Conservation (phyloP, 2,329 filamentous ascomycete species). For the Colletotrichum salicis region DNA sequence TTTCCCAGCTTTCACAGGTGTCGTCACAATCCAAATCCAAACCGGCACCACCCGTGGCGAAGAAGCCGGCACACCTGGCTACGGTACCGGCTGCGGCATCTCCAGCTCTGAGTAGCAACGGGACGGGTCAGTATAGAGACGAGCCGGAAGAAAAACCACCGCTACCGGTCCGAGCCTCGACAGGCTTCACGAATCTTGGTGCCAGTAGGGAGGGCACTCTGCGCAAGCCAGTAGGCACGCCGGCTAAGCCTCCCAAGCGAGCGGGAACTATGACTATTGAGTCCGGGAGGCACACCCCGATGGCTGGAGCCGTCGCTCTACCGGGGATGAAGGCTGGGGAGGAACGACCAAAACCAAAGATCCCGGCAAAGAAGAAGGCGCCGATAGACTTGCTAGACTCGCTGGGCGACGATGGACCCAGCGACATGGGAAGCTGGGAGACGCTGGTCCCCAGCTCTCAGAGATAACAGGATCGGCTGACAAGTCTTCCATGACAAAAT, state of each 20-base stretch:
- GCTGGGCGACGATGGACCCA: constrained; percentile 55
- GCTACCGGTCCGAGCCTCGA: constrained; percentile 32
- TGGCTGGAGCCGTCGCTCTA: constrained; percentile 30
- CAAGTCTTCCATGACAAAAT: background rate
- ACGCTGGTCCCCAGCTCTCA: constrained; percentile 59
- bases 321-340: constrained; percentile 33
- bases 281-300: constrained; percentile 25
- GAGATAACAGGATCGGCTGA: background rate
- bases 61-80: constrained; percentile 69
- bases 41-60: constrained; percentile 67
- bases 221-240: constrained; percentile 25
- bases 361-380: constrained; percentile 36
- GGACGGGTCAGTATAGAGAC: constrained; percentile 32
- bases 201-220: constrained; percentile 6
- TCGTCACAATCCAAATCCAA: constrained; percentile 49
- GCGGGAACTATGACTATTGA: constrained; percentile 17
- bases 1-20: constrained; percentile 47
- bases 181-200: constrained; percentile 19
- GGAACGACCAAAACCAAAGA: constrained; percentile 27
- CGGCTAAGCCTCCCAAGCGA: constrained; percentile 21
- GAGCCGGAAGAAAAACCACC: constrained; percentile 39
- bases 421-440: constrained; percentile 64
- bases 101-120: constrained; percentile 35
- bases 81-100: constrained; percentile 44
- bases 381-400: constrained; percentile 58